Base-by-base conservation (phyloP, 2,329 filamentous ascomycete genomes). In the Esteya vermicola region DNA sequence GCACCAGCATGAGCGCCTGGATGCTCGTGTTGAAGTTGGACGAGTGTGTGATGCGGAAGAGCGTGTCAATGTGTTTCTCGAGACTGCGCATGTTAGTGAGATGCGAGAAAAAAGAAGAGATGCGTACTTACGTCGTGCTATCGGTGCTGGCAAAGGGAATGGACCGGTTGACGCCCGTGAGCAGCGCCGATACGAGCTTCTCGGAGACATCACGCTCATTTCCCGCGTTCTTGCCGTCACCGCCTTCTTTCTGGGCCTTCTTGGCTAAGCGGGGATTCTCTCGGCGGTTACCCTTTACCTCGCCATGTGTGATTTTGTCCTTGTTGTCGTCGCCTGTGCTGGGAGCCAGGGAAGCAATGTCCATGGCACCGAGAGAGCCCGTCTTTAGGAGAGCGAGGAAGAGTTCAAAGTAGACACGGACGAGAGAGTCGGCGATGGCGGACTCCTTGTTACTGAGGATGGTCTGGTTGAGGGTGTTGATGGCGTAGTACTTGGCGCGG, bases 11-110 rank as follows among this genome's bases (percentile, higher is more conserved):
- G 48, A 98, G 72, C 26, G 91, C 89, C 60, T 98, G 91, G 28
- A 98, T 85, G 55, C 86, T 91, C 1, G 91, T 98, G 62, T 96
- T 98, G 71, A 98, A 96, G 59, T 98, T 98, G 42, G 89, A 85
- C 1, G 89, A 96, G 60, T 98, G 91, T 0, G 91, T 93, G 52
- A 98, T 91, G 51, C 78, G 80, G 70, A 95, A 98, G 21, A 98
- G 71, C 4, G 89, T 95, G 55, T 96, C 82, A 42, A 98, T 74
- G 54, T 98, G 89, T 43, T 80, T 78, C 53, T 93, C 84, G 48
- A 96, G 75, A 20, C 78, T 82, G 47, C 32, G 42, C 14, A 12
- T 9, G 28, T 48, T 40, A 50, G 34, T 20, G 13, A 25, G 21
- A 20, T 27, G 5, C 19, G 12, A 14, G 13, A 36, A 18, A 25